phyloP scores from a whole-genome alignment of 257 asterid genomes.

The Parsonsia alboflavescens region DNA sequence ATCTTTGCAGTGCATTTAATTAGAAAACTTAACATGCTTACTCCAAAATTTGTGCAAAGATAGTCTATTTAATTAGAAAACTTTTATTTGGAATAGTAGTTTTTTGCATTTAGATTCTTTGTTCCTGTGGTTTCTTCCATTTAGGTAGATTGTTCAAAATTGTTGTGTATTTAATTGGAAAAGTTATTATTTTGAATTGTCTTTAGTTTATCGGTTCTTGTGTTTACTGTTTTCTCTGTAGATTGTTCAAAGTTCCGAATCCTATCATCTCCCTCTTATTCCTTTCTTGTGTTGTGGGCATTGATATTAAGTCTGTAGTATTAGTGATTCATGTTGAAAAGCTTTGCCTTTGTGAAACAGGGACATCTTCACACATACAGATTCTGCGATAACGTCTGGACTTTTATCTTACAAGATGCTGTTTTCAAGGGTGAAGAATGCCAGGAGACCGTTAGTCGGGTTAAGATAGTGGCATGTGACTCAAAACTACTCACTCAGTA shows the following conservation, averaged over 20 bases:
- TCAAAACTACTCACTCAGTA: constrained; percentile 7
- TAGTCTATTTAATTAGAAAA: not conserved
- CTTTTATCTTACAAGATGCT: constrained; percentile 87
- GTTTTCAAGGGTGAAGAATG: constrained; percentile 66
- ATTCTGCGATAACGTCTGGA: constrained; percentile 93
- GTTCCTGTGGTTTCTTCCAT: too few relatives aligned
- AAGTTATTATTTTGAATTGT: too few relatives aligned
- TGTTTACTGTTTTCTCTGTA: not conserved
- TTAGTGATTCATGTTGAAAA: not conserved
- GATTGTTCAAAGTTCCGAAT: not conserved
- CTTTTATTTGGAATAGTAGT: not conserved
- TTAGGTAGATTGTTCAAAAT: too few relatives aligned
- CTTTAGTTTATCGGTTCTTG: not conserved
- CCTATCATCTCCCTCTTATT: not conserved
- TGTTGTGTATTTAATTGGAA: too few relatives aligned
- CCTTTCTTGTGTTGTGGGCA: not conserved
- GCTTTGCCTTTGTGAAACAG: constrained; percentile 28
- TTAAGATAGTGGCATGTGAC: constrained; percentile 78
- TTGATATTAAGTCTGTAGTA: not conserved
- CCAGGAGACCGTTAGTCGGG: constrained; percentile 57
- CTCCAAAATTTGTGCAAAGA: too few relatives aligned
- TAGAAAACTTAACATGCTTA: too few relatives aligned
- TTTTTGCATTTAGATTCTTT: not conserved
- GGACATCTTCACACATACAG: constrained; percentile 96
- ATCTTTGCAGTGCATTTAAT: too few relatives aligned